Base-by-base conservation (phyloP, 805 yeast species). In the Candida oleophila region DNA sequence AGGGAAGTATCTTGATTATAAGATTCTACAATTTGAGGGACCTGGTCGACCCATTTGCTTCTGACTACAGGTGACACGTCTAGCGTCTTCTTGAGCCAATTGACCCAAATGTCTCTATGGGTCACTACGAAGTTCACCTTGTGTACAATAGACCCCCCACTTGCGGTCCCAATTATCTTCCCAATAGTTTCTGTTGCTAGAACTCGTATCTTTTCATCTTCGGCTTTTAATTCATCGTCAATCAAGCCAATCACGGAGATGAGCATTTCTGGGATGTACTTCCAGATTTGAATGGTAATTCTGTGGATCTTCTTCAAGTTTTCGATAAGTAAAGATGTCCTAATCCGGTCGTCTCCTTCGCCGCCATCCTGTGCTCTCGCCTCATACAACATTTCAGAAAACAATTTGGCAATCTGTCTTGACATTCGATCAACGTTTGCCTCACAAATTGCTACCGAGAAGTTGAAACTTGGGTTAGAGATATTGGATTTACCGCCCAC, bases 121-220 rank as follows among this genome's bases (percentile, higher is more conserved):
- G 73, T 69, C 1, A 75, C 62, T 11, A 77, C 72, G 60, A 89
- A 87, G 54, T 83, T 83, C 3, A 82, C 59, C 1, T 83, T 73
- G 0, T 77, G 70, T 8, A 65, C 64, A 11, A 69, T 61, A 0
- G 80, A 66, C 14, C 30, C 22, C 12, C 38, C 35, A 21, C 28
- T 20, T 2, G 57, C 49, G 4, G 60, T 49, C 1, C 64, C 67
- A 1, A 89, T 61, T 59, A 91, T 80, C 36, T 74, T 64, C 0
- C 96, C 92, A 2, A 91, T 76, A 0, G 94, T 79, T 38, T 78
- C 78, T 0, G 95, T 86, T 0, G 96, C 90, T 44, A 85, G 63
- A 0, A 74, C 59, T 51, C 97, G 75, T 16, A 87, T 71, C 14
- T 71, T 62, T 25, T 79, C 81, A 52, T 82, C 78, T 37, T 85